Conservation (phyloP, 495 filamentous ascomycete genomes). For the Chaetomidium leptoderma region DNA sequence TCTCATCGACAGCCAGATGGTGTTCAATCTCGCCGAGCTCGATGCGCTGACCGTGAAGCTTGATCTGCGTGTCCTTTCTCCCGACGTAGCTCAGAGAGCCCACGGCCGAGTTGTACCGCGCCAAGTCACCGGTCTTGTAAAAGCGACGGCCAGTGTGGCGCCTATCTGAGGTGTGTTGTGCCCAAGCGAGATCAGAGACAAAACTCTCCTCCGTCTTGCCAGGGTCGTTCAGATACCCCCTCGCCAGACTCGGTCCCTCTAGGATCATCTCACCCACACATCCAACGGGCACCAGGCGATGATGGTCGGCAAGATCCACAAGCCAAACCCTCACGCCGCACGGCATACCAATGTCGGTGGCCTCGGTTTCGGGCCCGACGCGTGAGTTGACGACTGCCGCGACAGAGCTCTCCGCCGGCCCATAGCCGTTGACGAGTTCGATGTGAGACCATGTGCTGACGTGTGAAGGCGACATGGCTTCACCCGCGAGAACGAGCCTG, state of each 20-base stretch:
- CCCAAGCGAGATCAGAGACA: constrained; percentile 24
- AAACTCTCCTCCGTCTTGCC: constrained; percentile 36
- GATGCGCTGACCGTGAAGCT: constrained; percentile 38
- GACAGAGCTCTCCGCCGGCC: constrained; percentile 26
- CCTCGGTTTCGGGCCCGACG: constrained; percentile 20
- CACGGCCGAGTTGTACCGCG: constrained; percentile 46
- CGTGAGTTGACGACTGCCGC: constrained; percentile 14
- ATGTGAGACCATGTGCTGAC: constrained; percentile 33
- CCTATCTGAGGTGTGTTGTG: not conserved
- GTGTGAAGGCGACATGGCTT: constrained; percentile 24
- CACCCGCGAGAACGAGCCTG: constrained; percentile 26
- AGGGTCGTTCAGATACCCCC: constrained; percentile 42
- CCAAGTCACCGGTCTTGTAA: constrained; percentile 60
- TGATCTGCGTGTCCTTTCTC: constrained; percentile 37
- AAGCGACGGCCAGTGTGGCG: constrained; percentile 24
- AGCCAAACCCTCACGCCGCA: constrained; percentile 48
- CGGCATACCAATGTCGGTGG: constrained; percentile 46
- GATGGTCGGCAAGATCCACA: constrained; percentile 48
- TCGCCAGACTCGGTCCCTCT: constrained; percentile 39
- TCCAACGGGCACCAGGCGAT: constrained; percentile 48
- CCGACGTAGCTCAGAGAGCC: constrained; percentile 50
- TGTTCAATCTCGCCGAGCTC: constrained; percentile 54
- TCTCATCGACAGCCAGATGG: constrained; percentile 28
- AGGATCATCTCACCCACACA: constrained; percentile 44
- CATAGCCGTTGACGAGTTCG: constrained; percentile 35